Evolutionary conservation across 139 green algal genomes (phyloP), one percentile per base, ranked within the genome.

Genomic region (Diplosphaera chodatii): DNA sequence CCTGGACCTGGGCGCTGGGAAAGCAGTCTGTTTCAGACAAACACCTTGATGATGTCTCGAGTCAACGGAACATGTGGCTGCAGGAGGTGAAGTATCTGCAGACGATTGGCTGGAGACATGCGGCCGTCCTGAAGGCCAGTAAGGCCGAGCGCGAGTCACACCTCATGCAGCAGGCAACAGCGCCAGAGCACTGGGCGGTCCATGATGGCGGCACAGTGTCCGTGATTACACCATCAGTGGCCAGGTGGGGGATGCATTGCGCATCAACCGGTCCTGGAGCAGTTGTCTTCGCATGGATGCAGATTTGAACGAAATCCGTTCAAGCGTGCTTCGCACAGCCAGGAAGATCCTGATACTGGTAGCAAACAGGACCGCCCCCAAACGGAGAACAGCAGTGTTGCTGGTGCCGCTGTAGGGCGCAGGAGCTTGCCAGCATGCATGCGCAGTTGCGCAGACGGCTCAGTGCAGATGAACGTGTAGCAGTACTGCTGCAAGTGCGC

Each of bases 401-500:
- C n/a, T n/a, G n/a, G n/a, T n/a, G 71, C 64, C 32, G 40, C 22
- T 73, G 66, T 67, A 78, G 75, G 65, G 87, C 91, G n/a, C 79
- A 81, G 64, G 88, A 94, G 81, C 86, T 96, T 82, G 76, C 86
- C 88, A 72, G 81, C 93, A 56, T 93, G 93, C 86, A 32, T 84
- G 85, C 32, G 80, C 37, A 48, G 93, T 37, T 83, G 74, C 32
- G 68, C 88, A 75, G 81, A 74, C 66, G 80, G 63, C 77, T 91
- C 22, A 84, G 74, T 0, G 77, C 89, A 21, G 86, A 93, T 30
- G 87, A 94, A 80, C 84, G 91, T 20, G 77, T 96, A 40, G 87
- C 94, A 64, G 90, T 94, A 77, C 85, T 96, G 83, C 82, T 93
- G 79, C 88, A 95, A 68, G 89, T 92, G 31, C 95, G 96, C 83